A percentile compares a stretch with the other conserved stretches of the same genome.
Evolutionary conservation across 202 grass and related monocot genomes (phyloP).

Genomic region (Carex arenaria): DNA sequence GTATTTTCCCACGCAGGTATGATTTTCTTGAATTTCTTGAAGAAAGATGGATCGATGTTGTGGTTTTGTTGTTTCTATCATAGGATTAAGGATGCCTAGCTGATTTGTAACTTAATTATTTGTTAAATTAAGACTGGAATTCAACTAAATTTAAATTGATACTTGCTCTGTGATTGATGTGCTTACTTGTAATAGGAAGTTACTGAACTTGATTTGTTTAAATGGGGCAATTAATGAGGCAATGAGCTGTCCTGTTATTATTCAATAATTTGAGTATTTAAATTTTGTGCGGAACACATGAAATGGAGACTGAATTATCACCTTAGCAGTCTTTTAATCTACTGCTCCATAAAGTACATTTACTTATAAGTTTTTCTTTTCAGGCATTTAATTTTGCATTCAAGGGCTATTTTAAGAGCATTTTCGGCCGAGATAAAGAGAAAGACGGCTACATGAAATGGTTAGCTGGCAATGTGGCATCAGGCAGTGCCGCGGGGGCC

Average conservation of each 20-base stretch:
- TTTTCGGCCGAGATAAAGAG: slow-evolving; percentile 65
- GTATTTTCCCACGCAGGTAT: slow-evolving; percentile 90
- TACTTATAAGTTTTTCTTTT: not conserved
- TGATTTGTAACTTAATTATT: not conserved
- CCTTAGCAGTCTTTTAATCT: not conserved
- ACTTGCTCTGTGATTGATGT: not conserved
- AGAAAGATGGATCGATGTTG: not conserved
- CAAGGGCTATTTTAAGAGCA: slow-evolving; percentile 77
- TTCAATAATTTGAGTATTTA: not conserved
- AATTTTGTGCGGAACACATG: not conserved
- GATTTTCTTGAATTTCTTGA: not conserved
- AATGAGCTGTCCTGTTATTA: not conserved
- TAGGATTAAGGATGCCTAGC: not conserved
- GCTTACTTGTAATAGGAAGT: not conserved
- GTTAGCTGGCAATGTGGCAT: slow-evolving; percentile 70
- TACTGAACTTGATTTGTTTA: not conserved
- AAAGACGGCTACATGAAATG: slow-evolving; percentile 56
- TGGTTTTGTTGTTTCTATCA: not conserved
- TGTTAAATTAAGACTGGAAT: not conserved
- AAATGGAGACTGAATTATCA: not conserved
- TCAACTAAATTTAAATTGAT: not conserved
- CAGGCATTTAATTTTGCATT: slow-evolving; percentile 97
- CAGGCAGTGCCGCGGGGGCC: slow-evolving; percentile 74
- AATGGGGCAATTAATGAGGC: not conserved
- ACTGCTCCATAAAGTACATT: not conserved